Evolutionary conservation across 148 eudicot genomes (phyloP).

Genomic region (Talinum fruticosum): DNA sequence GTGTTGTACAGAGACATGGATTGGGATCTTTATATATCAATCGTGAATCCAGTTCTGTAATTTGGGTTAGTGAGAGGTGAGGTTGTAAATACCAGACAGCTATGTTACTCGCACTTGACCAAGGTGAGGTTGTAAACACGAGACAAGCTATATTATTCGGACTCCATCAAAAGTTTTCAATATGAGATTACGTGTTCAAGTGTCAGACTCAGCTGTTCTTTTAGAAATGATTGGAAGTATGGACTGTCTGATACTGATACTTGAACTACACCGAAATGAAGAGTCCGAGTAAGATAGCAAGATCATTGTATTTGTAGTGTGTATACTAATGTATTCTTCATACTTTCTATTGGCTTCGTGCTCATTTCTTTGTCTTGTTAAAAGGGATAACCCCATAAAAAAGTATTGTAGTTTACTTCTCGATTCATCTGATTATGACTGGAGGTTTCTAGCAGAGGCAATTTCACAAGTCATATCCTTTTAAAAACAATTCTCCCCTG

Average conservation of each 20-base stretch:
- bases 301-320: not conserved
- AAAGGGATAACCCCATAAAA: not conserved
- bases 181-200: not conserved
- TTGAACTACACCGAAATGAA: not conserved
- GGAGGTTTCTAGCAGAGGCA: no score
- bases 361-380: not conserved
- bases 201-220: not conserved
- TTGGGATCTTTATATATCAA: not conserved
- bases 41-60: not conserved
- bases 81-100: not conserved
- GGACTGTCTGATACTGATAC: no score
- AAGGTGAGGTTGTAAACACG: not conserved
- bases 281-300: not conserved
- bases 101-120: not conserved
- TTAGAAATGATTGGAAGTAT: no score
- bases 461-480: no score
- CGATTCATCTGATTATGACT: no score
- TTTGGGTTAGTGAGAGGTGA: not conserved
- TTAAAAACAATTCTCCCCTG: no score
- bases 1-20: conserved; percentile 17
- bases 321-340: not conserved
- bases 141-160: not conserved
- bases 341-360: not conserved
- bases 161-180: not conserved
- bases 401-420: not conserved